These are phyloP conservation scores for Botrytis sinoallii DNA, from an alignment of 2,329 filamentous ascomycete genomes.

Conservation along the genomic window DNA sequence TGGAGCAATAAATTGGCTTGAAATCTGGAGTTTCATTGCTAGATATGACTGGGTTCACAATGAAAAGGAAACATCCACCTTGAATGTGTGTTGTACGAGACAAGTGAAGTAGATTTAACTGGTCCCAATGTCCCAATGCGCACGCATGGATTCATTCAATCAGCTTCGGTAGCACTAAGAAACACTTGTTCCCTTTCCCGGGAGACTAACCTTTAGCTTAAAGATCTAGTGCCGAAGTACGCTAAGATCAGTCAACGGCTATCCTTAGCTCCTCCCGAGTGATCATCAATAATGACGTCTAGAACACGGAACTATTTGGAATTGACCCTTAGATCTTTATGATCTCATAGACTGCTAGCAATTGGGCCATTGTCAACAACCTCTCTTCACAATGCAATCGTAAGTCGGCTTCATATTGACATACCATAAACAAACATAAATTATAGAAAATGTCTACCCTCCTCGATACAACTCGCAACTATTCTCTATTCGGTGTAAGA, in stretches of 20 bases:
- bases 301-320: neutral
- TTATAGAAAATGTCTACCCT: neutral
- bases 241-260: neutral
- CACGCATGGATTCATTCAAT: neutral
- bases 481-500: slow-evolving; percentile 12
- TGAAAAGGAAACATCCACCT: neutral
- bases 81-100: too few species aligned
- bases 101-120: neutral
- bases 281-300: neutral
- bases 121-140: too few species aligned
- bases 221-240: neutral
- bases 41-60: neutral
- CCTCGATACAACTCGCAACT: neutral
- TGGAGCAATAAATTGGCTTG: neutral
- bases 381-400: neutral
- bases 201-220: neutral
- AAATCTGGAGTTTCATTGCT: neutral
- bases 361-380: neutral
- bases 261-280: too few species aligned
- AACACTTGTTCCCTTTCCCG: neutral
- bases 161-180: neutral
- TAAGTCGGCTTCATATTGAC: neutral
- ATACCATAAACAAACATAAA: neutral
- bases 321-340: neutral
- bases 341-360: neutral